Conservation (phyloP, 805 yeast species). For the Ogataea haglerorum region DNA sequence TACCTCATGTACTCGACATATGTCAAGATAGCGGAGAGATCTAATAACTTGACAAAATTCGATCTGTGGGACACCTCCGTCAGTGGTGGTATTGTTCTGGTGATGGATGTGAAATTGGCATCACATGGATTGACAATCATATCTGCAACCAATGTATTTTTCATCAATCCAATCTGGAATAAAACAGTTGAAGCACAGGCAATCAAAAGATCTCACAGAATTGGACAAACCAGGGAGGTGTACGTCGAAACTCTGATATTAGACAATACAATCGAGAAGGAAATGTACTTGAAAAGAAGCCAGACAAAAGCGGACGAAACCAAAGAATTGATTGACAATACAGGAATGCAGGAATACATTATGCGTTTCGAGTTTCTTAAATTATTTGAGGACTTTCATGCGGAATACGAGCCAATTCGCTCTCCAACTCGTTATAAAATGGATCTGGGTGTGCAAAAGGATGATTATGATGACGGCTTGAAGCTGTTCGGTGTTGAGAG, state of each 20-base stretch:
- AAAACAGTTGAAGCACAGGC: conserved; percentile 72
- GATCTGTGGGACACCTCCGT: conserved; percentile 40
- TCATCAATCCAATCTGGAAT: conserved; percentile 71
- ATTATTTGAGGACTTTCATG: conserved; percentile 27
- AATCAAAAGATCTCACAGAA: conserved; percentile 72
- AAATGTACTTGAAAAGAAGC: conserved; percentile 46
- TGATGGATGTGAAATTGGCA: conserved; percentile 67
- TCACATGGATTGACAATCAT: conserved; percentile 68
- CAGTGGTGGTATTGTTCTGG: conserved; percentile 48
- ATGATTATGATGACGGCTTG: conserved; percentile 21
- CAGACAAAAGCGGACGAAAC: conserved; percentile 21
- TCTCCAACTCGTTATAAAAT: conserved; percentile 23
- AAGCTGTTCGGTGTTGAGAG: conserved; percentile 14
- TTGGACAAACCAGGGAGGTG: conserved; percentile 64
- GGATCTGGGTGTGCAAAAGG: conserved; percentile 7
- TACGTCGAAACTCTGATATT: conserved; percentile 65
- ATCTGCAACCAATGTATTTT: conserved; percentile 65
- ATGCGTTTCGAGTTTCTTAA: conserved; percentile 47
- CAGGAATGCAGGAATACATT: conserved; percentile 55
- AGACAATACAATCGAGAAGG: conserved; percentile 63
- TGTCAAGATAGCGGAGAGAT: conserved; percentile 47
- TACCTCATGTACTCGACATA: conserved; percentile 65
- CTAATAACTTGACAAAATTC: conserved; percentile 50
- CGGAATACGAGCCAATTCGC: conserved; percentile 38
- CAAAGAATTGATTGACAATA: conserved; percentile 52